Evolutionary conservation across 805 yeast genomes (phyloP).

Genomic region (Myxozyma geophila): DNA sequence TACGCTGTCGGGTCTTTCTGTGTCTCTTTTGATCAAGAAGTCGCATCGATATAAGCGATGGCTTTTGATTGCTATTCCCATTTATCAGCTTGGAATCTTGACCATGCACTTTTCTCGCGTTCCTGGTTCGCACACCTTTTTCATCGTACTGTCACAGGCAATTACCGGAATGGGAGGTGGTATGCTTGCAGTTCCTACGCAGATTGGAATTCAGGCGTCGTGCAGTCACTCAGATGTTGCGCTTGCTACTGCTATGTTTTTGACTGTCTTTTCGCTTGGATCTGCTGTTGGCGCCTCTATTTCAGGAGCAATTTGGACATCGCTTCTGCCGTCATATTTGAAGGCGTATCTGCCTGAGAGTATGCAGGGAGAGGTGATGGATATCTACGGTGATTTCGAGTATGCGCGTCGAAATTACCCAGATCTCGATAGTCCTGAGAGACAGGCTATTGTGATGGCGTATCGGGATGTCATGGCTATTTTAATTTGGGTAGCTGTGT

Average conservation of each 20-base stretch:
- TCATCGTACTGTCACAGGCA: conserved; percentile 60
- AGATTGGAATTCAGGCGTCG: conserved; percentile 54
- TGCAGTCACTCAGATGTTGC: conserved; percentile 61
- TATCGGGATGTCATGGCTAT: conserved; percentile 33
- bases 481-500: conserved; percentile 31
- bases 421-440: conserved; percentile 25
- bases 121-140: conserved; percentile 52
- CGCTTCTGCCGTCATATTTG: conserved; percentile 52
- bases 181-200: conserved; percentile 61
- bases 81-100: conserved; percentile 62
- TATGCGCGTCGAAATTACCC: conserved; percentile 32
- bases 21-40: conserved; percentile 55
- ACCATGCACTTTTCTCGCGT: conserved; percentile 57
- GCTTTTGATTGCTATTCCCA: conserved; percentile 56
- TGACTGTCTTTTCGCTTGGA: conserved; percentile 62
- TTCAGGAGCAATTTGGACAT: conserved; percentile 69
- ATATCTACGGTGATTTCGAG: conserved; percentile 32
- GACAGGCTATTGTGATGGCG: conserved; percentile 23
- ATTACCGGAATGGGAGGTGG: conserved; percentile 66
- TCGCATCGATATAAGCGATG: conserved; percentile 58
- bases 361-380: conserved; percentile 41
- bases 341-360: conserved; percentile 43
- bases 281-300: conserved; percentile 62
- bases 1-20: conserved; percentile 57
- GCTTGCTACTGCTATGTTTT: conserved; percentile 56